phyloP scores from a whole-genome alignment of 257 asterid species.

The Ophiorrhiza pumila region DNA sequence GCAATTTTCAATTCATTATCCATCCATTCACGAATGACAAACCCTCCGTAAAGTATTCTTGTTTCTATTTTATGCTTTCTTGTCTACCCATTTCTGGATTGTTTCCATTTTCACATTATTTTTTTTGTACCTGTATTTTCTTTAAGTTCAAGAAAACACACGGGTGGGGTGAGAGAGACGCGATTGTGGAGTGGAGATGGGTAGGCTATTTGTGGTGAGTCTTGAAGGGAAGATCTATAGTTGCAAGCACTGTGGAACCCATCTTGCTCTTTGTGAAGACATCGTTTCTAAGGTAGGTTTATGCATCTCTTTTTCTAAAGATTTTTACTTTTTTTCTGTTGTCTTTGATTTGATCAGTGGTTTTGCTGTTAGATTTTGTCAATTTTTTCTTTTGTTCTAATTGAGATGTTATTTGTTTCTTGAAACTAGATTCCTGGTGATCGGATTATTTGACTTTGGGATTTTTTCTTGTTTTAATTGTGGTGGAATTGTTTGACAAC shows the following conservation, averaged over 20 bases:
- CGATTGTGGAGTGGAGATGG: conserved; percentile 39
- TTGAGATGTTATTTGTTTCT: background rate
- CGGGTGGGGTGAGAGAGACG: background rate
- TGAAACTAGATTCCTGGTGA: background rate
- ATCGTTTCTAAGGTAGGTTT: conserved; percentile 65
- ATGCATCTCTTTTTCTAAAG: conserved; percentile 1
- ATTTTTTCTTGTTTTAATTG: conserved; percentile 2
- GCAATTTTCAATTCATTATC: background rate
- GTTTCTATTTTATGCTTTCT: background rate
- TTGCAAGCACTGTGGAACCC: conserved; percentile 86
- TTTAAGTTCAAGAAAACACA: background rate
- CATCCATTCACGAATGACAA: too few relatives aligned
- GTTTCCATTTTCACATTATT: conserved; percentile 5
- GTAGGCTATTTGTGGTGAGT: conserved; percentile 60
- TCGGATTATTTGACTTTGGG: conserved; percentile 8
- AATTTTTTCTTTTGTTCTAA: background rate
- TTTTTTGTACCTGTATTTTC: background rate
- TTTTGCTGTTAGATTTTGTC: conserved; percentile 7
- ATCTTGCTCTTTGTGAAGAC: conserved; percentile 66
- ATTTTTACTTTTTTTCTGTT: background rate
- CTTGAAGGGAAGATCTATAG: conserved; percentile 84
- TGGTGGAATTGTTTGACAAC: conserved; percentile 4
- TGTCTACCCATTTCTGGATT: conserved; percentile 2
- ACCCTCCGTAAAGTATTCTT: background rate
- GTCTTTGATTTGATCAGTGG: conserved; percentile 15